A percentile compares a stretch with the other conserved stretches of the same genome.
phyloP scores from a whole-genome alignment of 495 filamentous ascomycete genomes.

The Tuber aestivum region DNA sequence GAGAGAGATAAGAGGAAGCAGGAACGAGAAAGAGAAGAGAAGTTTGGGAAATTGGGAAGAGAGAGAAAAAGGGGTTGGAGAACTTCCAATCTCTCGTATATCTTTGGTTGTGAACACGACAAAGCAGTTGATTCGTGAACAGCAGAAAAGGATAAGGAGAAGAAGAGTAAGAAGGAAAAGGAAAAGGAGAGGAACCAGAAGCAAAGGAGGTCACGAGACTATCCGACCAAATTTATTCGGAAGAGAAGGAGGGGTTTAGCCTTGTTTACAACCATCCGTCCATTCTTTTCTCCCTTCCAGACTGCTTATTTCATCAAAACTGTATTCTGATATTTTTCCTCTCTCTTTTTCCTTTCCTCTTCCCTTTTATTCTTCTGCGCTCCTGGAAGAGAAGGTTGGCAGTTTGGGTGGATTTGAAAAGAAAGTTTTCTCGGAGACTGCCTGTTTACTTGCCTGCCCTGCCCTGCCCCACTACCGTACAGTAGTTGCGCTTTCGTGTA shows the following conservation, averaged over 20 bases:
- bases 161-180: neutral
- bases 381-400: neutral
- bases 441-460: constrained; percentile 15
- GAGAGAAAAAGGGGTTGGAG: neutral
- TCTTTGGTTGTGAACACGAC: constrained; percentile 4
- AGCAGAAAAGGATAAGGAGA: neutral
- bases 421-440: neutral
- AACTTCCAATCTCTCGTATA: neutral
- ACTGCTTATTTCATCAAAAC: neutral
- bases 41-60: neutral
- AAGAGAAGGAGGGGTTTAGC: neutral
- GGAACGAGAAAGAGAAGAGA: neutral
- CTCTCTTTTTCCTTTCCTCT: neutral
- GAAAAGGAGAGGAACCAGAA: neutral
- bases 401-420: neutral
- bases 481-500: constrained; percentile 34
- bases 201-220: neutral
- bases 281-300: constrained; percentile 1
- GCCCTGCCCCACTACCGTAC: constrained; percentile 32
- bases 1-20: neutral
- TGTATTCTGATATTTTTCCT: constrained; percentile 16
- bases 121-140: neutral
- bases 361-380: neutral
- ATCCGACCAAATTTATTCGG: neutral
- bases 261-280: constrained; percentile 1